Percentiles rank a stretch among this genome's conserved stretches.
These are phyloP conservation scores for Colletotrichum coccodes DNA, from an alignment of 2,329 filamentous ascomycete genomes.

Conservation along the genomic window DNA sequence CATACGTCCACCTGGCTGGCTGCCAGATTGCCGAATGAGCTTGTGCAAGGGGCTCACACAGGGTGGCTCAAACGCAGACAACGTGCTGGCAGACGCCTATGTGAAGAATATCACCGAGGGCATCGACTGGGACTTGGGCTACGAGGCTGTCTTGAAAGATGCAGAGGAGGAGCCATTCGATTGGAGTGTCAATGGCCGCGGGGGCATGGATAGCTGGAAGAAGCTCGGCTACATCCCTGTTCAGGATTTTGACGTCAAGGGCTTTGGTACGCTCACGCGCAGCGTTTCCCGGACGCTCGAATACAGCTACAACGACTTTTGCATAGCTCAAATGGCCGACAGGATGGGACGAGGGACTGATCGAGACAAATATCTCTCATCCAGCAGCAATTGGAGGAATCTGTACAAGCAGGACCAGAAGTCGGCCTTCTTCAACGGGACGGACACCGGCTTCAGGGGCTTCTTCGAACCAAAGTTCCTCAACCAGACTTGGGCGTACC, in stretches of 20 bases:
- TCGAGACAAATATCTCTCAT: slow-evolving; percentile 66
- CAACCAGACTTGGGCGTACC: slow-evolving; percentile 75
- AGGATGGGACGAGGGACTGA: slow-evolving; percentile 65
- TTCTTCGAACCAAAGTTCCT: slow-evolving; percentile 77
- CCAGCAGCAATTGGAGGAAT: slow-evolving; percentile 75
- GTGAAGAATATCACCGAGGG: slow-evolving; percentile 71
- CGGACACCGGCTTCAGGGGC: slow-evolving; percentile 72
- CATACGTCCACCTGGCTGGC: slow-evolving; percentile 74
- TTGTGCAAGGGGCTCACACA: slow-evolving; percentile 79
- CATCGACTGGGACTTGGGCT: slow-evolving; percentile 75
- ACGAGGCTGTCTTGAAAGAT: slow-evolving; percentile 77
- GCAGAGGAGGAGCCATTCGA: slow-evolving; percentile 76
- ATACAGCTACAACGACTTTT: slow-evolving; percentile 83
- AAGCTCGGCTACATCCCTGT: slow-evolving; percentile 75
- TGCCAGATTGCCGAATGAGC: slow-evolving; percentile 83
- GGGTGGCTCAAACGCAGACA: slow-evolving; percentile 79
- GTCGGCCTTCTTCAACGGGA: slow-evolving; percentile 62
- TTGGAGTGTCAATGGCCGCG: slow-evolving; percentile 77
- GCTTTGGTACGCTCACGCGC: slow-evolving; percentile 76
- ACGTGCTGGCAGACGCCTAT: slow-evolving; percentile 74
- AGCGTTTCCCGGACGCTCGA: slow-evolving; percentile 79
- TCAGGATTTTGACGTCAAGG: slow-evolving; percentile 73
- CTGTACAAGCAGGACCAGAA: slow-evolving; percentile 70
- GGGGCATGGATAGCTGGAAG: slow-evolving; percentile 79
- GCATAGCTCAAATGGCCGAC: slow-evolving; percentile 71